These are phyloP conservation scores for Exophiala phaeomuriformis DNA, from an alignment of 2,329 filamentous ascomycete genomes.

Conservation along the genomic window DNA sequence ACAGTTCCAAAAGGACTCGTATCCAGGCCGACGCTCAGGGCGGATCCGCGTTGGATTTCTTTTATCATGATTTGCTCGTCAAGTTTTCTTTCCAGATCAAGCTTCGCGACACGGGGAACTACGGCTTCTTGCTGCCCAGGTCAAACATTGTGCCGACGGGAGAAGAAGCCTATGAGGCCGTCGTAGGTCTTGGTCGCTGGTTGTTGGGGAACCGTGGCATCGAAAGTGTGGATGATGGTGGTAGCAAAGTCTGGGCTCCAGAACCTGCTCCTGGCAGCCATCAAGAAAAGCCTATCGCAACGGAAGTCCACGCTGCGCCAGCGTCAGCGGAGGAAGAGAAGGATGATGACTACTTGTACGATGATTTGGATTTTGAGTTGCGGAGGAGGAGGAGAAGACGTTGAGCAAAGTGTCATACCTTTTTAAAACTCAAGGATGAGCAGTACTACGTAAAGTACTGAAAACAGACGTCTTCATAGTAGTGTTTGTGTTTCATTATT, in stretches of 20 bases:
- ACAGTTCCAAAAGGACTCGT: conserved; percentile 28
- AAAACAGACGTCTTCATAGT: no score
- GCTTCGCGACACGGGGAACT: conserved; percentile 83
- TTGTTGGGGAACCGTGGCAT: conserved; percentile 45
- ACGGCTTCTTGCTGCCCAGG: conserved; percentile 82
- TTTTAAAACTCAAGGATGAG: no score
- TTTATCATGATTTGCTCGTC: conserved; percentile 78
- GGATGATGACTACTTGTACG: neutral
- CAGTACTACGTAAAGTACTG: no score
- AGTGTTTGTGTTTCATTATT: no score
- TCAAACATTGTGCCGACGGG: conserved; percentile 85
- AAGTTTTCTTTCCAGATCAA: conserved; percentile 90
- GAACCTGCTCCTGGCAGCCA: neutral
- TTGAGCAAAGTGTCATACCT: no score
- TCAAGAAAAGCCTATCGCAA: neutral
- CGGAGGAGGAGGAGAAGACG: neutral
- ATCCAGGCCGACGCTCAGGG: conserved; percentile 65
- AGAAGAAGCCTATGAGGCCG: conserved; percentile 74
- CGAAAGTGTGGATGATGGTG: conserved; percentile 21
- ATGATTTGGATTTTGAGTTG: conserved; percentile 1
- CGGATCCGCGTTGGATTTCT: conserved; percentile 87
- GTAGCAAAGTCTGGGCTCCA: no score
- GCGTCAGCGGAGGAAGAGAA: neutral
- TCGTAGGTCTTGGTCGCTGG: conserved; percentile 78
- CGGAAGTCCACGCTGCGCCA: neutral